Evolutionary conservation across 2,329 filamentous ascomycete genomes (phyloP), one percentile per base, ranked within the genome.

Genomic region (Claviceps pazoutovae): DNA sequence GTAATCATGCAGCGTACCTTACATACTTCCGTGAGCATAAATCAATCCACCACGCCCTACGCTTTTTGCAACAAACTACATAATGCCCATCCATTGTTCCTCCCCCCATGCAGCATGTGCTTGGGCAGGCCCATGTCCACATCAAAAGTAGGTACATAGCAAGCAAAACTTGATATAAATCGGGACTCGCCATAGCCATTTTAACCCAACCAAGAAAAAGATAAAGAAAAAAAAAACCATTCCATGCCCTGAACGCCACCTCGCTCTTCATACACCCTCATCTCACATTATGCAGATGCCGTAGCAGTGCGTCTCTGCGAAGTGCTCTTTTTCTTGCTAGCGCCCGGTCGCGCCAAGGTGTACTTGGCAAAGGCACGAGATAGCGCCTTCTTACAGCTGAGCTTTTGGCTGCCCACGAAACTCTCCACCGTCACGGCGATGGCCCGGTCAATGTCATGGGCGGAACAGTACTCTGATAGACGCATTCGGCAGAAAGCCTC

Each of bases 401-500:
- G 82, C 74, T 98, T 98, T 67, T 98, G 93, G 61, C 87, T 94
- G 55, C 86, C 88, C 44, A 98, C 88, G 63, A 98, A 98, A 52
- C 87, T 94, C 58, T 97, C 90, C 2, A 98, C 88, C 0, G 93
- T 95, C 6, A 98, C 93, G 14, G 90, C 88, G 62, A 98, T 98
- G 53, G 93, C 93, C 44, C 93, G 88, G 68, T 98, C 93, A 60
- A 98, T 95, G 64, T 98, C 93, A 54, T 86, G 80, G 1, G 86
- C 72, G 5, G 85, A 84, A 68, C 91, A 95, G 73, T 95, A 97
- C 59, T 98, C 93, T 0, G 87, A 93, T n/a, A 98, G 75, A 14
- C 93, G 85, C 93, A 98, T 98, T 63, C 95, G 91, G 69, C 87
- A 94, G 71, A 98, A 98, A 0, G 90, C 73, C 67, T 98, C 93